Evolutionary conservation across 225 moss, liverwort and hornwort genomes (phyloP).

Genomic region (Pseudoscleropodium purum): DNA sequence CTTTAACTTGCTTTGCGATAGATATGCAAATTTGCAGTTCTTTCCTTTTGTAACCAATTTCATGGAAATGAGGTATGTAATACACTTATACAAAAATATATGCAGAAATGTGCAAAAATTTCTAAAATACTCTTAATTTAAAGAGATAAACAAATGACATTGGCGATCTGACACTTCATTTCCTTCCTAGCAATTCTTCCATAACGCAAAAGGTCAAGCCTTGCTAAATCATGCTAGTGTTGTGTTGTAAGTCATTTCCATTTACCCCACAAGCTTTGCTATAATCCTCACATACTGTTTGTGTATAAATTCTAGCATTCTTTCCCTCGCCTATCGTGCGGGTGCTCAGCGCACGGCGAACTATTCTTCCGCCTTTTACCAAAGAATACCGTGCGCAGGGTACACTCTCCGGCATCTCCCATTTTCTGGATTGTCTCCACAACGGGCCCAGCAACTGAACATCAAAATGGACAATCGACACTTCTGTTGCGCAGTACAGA

Average conservation of each 20-base stretch:
- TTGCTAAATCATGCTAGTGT: not conserved
- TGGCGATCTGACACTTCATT: not conserved
- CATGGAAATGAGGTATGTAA: not conserved
- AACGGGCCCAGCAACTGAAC: not conserved
- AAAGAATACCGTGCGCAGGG: slow-evolving; percentile 28
- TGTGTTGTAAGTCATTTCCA: not conserved
- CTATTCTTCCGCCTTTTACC: slow-evolving; percentile 39
- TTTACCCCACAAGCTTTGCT: not conserved
- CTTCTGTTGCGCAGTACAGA: accelerated
- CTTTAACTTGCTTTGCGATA: not conserved
- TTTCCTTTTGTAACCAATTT: not conserved
- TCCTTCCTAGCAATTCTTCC: not conserved
- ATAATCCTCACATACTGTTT: not conserved
- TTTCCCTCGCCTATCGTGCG: no score
- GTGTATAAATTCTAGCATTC: not conserved
- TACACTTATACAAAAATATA: not conserved
- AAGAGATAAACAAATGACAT: not conserved
- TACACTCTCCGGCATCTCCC: not conserved
- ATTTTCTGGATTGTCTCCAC: not conserved
- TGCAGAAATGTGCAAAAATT: not conserved
- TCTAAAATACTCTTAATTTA: not conserved
- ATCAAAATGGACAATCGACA: not conserved
- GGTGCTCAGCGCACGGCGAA: slow-evolving; percentile 17
- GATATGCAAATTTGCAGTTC: not conserved
- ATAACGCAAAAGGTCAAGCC: not conserved